A percentile compares a stretch with the other conserved stretches of the same genome.
Conservation (phyloP, 2,329 filamentous ascomycete genomes). For the Penicillium frequentans region DNA sequence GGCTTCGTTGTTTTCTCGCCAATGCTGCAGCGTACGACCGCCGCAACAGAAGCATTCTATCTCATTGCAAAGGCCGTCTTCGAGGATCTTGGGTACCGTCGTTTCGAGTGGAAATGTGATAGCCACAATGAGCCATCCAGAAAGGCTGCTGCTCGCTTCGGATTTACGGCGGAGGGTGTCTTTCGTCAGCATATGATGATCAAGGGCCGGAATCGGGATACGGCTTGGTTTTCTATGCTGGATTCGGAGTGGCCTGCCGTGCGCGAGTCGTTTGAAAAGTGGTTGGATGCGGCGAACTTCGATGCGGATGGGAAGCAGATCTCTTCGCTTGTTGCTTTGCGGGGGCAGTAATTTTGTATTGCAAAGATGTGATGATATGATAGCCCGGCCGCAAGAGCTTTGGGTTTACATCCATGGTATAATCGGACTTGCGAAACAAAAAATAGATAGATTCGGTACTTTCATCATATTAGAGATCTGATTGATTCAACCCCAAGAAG, state of each 20-base stretch:
- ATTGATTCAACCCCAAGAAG: not conserved
- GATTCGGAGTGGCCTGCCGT: slow-evolving; percentile 17
- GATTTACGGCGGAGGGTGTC: slow-evolving; percentile 59
- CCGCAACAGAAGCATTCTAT: slow-evolving; percentile 59
- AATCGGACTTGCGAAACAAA: not conserved
- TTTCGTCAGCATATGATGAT: slow-evolving; percentile 62
- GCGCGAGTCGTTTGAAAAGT: slow-evolving; percentile 13
- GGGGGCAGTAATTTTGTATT: not conserved
- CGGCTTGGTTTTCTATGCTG: slow-evolving; percentile 31
- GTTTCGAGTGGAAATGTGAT: slow-evolving; percentile 66
- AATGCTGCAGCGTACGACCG: slow-evolving; percentile 52
- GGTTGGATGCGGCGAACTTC: slow-evolving; percentile 16
- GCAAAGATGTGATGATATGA: not conserved
- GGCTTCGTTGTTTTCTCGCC: slow-evolving; percentile 55
- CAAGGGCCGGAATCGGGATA: slow-evolving; percentile 59
- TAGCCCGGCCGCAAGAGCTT: not conserved
- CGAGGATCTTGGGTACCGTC: slow-evolving; percentile 52
- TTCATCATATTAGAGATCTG: not conserved
- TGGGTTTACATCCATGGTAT: not conserved
- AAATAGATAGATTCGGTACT: not conserved
- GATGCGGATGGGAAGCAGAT: slow-evolving; percentile 14
- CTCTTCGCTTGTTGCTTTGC: slow-evolving; percentile 6
- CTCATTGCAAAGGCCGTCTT: slow-evolving; percentile 56
- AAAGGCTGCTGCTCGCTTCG: slow-evolving; percentile 56
- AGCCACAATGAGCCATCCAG: slow-evolving; percentile 54